A percentile compares a stretch with the other conserved stretches of the same genome.
These are phyloP conservation scores for Hyaloscypha bicolor DNA, from an alignment of 495 filamentous ascomycete genomes.

Conservation along the genomic window DNA sequence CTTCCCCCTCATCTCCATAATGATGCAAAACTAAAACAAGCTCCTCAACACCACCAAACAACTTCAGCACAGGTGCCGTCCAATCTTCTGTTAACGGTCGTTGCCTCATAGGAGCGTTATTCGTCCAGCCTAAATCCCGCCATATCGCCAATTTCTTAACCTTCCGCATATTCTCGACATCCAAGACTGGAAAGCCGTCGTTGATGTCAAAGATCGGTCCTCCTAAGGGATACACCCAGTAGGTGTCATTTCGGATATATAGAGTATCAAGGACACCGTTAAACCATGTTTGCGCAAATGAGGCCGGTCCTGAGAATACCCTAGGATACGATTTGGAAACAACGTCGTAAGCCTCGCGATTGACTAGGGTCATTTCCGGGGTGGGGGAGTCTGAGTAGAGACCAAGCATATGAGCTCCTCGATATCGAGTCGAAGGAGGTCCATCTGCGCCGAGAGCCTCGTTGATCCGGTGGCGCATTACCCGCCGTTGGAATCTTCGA, in stretches of 20 bases:
- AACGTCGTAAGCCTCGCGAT: neutral
- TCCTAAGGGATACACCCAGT: neutral
- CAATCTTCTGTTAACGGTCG: too few relatives aligned
- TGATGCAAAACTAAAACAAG: too few relatives aligned
- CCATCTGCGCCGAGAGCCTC: too few relatives aligned
- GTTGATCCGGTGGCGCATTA: too few relatives aligned
- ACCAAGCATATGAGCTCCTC: neutral
- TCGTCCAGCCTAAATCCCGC: neutral
- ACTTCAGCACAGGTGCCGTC: neutral
- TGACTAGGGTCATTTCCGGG: neutral
- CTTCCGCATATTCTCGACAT: conserved; percentile 4
- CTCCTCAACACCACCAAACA: neutral
- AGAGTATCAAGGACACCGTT: neutral
- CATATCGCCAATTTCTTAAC: conserved; percentile 9
- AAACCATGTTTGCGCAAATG: conserved; percentile 11
- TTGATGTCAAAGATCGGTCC: neutral
- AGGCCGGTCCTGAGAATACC: neutral
- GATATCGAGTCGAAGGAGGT: neutral
- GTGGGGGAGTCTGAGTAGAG: neutral
- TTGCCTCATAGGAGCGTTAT: too few relatives aligned
- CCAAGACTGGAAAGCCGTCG: neutral
- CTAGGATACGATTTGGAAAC: neutral
- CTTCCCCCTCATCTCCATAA: too few relatives aligned
- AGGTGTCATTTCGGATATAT: conserved; percentile 4
- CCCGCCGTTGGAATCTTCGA: neutral